Percentiles rank a stretch among this genome's conserved stretches.
phyloP scores from a whole-genome alignment of 2,329 filamentous ascomycete species.

The Ophioceras dolichostomum region DNA sequence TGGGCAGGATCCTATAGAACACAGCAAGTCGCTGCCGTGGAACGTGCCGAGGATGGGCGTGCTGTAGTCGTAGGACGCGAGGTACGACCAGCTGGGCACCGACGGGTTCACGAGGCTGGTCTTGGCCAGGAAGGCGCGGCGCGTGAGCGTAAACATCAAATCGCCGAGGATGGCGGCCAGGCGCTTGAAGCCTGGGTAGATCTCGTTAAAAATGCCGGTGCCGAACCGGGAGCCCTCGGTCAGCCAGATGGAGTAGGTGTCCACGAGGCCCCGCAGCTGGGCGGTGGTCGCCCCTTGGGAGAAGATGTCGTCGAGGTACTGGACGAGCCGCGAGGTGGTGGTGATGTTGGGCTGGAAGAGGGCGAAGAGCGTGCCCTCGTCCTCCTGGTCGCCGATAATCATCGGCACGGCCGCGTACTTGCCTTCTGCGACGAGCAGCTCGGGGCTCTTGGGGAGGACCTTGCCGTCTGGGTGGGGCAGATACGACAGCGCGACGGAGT shows the following conservation, averaged over 20 bases:
- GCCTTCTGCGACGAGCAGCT: constrained; percentile 38
- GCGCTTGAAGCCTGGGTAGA: constrained; percentile 68
- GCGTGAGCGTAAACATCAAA: constrained; percentile 59
- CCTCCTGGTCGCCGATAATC: constrained; percentile 63
- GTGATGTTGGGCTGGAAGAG: constrained; percentile 59
- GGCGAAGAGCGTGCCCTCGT: constrained; percentile 66
- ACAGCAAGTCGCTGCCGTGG: constrained; percentile 58
- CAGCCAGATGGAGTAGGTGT: constrained; percentile 45
- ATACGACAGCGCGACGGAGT: constrained; percentile 58
- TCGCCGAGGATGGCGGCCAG: constrained; percentile 66
- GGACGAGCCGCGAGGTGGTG: constrained; percentile 41
- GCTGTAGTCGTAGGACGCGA: constrained; percentile 59
- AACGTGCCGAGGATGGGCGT: constrained; percentile 65
- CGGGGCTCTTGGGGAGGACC: constrained; percentile 49
- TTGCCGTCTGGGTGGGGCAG: constrained; percentile 61
- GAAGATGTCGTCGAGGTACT: constrained; percentile 48
- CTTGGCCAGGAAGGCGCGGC: constrained; percentile 47
- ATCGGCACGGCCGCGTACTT: constrained; percentile 35
- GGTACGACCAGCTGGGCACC: constrained; percentile 63
- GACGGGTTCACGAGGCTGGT: constrained; percentile 33
- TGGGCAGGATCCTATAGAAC: constrained; percentile 51
- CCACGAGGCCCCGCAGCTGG: constrained; percentile 43
- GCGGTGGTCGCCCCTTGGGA: constrained; percentile 42
- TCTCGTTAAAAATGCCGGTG: constrained; percentile 54
- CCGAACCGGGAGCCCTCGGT: constrained; percentile 59